phyloP scores from a whole-genome alignment of 495 filamentous ascomycete species.

The Echria macrotheca region DNA sequence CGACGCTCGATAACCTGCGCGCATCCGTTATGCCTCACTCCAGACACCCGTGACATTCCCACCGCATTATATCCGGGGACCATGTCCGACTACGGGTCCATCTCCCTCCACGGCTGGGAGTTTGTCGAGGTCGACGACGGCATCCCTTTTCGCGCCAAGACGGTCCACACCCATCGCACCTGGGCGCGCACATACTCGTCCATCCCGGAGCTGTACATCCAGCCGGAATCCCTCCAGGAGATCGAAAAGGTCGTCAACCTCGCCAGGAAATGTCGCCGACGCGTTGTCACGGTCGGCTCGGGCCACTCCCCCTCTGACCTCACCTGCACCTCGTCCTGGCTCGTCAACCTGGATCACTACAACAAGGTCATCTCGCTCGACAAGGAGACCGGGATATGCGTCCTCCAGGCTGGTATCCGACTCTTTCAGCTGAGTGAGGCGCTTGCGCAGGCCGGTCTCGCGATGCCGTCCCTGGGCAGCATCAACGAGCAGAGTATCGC shows the following conservation, averaged over 20 bases:
- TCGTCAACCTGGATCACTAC: constrained; percentile 86
- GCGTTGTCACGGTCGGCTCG: constrained; percentile 74
- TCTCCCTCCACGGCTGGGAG: constrained; percentile 19
- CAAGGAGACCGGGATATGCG: constrained; percentile 54
- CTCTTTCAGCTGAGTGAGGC: constrained; percentile 62
- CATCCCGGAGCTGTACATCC: constrained; percentile 82
- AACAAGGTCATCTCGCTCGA: constrained; percentile 65
- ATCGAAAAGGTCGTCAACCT: constrained; percentile 77
- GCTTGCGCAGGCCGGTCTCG: constrained; percentile 67
- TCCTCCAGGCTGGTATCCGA: constrained; percentile 79
- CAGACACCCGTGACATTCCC: no score
- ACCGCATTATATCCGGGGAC: no score
- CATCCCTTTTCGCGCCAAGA: constrained; percentile 70
- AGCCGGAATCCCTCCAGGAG: constrained; percentile 69
- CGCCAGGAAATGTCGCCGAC: constrained; percentile 73
- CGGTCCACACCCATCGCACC: constrained; percentile 76
- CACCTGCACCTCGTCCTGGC: constrained; percentile 91
- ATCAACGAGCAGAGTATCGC: constrained; percentile 93
- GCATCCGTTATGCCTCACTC: no score
- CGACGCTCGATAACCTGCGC: no score
- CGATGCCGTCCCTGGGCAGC: constrained; percentile 84
- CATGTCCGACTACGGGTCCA: no score
- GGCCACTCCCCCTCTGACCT: constrained; percentile 89
- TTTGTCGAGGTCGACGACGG: constrained; percentile 25
- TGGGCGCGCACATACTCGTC: constrained; percentile 92